A percentile compares a stretch with the other conserved stretches of the same genome.
phyloP scores from a whole-genome alignment of 202 grass and related monocot genomes.

The Bolboschoenoplectus hybrid region DNA sequence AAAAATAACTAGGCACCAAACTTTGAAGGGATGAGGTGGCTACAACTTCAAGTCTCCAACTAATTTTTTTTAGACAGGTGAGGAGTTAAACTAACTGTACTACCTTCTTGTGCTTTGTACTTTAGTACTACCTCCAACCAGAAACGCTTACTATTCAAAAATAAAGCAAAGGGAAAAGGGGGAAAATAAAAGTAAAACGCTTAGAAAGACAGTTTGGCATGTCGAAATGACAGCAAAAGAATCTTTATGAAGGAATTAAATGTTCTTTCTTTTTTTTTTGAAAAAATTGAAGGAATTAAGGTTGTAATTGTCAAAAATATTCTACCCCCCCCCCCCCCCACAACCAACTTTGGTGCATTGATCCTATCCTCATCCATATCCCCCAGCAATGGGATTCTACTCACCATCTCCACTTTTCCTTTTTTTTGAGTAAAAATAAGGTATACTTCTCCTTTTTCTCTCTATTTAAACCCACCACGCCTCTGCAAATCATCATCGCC shows the following conservation, averaged over 20 bases:
- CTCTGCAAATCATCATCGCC: background rate
- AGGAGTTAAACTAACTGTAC: conserved; percentile 26
- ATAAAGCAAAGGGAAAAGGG: background rate
- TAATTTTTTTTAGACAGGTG: background rate
- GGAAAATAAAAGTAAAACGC: conserved; percentile 15
- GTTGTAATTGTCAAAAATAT: conserved; percentile 2
- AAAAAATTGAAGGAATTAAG: background rate
- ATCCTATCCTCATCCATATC: conserved; percentile 21
- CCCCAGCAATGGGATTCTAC: conserved; percentile 18
- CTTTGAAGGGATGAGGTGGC: background rate
- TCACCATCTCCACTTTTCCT: background rate
- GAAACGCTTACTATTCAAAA: background rate
- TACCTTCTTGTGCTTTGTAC: conserved; percentile 37
- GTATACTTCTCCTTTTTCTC: background rate
- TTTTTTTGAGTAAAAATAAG: too few species aligned
- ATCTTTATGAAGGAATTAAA: background rate
- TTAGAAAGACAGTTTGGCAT: background rate
- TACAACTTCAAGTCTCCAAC: conserved; percentile 7
- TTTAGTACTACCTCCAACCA: conserved; percentile 22
- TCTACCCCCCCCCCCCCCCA: background rate
- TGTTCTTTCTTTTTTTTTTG: too few species aligned
- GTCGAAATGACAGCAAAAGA: background rate
- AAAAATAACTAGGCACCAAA: background rate
- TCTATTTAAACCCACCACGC: conserved; percentile 12
- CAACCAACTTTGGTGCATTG: background rate